phyloP scores from a whole-genome alignment of 371 early-diverging fungal species.

The Quaeritorhiza haematococci region DNA sequence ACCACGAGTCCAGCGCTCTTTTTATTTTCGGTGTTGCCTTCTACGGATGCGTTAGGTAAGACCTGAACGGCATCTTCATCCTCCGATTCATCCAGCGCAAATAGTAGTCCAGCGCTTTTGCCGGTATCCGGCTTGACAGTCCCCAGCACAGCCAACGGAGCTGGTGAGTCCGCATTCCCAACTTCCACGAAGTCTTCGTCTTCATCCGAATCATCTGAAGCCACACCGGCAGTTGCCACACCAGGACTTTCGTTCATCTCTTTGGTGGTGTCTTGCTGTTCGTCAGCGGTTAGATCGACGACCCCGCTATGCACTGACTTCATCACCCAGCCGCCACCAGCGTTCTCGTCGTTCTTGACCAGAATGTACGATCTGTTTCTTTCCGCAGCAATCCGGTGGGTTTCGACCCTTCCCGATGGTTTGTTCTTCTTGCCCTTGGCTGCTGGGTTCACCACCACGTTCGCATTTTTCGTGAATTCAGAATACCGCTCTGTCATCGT shows the following conservation, averaged over 20 bases:
- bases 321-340: conserved; percentile 36
- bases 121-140: too few species aligned
- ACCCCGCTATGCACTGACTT: conserved; percentile 9
- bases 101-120: not conserved
- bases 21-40: conserved; percentile 2
- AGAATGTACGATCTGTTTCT: conserved; percentile 74
- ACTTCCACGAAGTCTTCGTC: conserved; percentile 35
- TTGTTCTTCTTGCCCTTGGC: conserved; percentile 6
- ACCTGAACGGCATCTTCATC: conserved; percentile 6
- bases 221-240: not conserved
- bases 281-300: too few species aligned
- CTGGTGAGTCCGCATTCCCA: conserved; percentile 11
- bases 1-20: conserved; percentile 7
- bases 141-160: not conserved
- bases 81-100: conserved; percentile 5
- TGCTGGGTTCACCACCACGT: conserved; percentile 13
- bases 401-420: conserved; percentile 9
- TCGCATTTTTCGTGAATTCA: conserved; percentile 27
- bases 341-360: conserved; percentile 70
- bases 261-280: not conserved
- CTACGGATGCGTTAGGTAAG: conserved; percentile 6
- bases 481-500: conserved; percentile 69
- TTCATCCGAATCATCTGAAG: conserved; percentile 10
- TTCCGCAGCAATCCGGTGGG: conserved; percentile 74
- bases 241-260: not conserved